phyloP scores from a whole-genome alignment of 1,284 basidiomycete genomes.

The Cerrena zonata region DNA sequence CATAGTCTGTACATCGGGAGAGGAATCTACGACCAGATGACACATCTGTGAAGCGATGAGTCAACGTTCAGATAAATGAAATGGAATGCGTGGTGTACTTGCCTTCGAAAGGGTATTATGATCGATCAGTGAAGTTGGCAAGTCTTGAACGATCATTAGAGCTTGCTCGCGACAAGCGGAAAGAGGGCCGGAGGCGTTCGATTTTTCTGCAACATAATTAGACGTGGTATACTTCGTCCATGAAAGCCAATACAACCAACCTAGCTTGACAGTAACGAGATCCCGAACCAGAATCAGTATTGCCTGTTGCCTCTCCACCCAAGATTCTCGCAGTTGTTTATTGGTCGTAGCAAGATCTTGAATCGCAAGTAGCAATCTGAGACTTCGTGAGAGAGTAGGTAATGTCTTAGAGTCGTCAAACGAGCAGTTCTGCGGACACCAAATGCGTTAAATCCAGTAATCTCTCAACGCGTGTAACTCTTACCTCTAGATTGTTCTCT shows the following conservation, averaged over 20 bases:
- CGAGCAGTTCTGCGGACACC: slow-evolving; percentile 48
- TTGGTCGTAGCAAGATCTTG: slow-evolving; percentile 71
- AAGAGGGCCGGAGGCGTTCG: slow-evolving; percentile 47
- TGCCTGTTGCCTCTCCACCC: slow-evolving; percentile 53
- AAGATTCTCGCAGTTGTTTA: slow-evolving; percentile 64
- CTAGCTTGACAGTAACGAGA: slow-evolving; percentile 46
- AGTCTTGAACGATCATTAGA: slow-evolving; percentile 60
- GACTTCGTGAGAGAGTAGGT: slow-evolving; percentile 61
- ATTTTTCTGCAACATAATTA: slow-evolving; percentile 9
- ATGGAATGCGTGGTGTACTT: slow-evolving; percentile 14
- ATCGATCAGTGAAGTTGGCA: slow-evolving; percentile 61
- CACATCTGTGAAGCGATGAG: slow-evolving; percentile 50
- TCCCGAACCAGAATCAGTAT: slow-evolving; percentile 57
- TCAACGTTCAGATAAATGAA: neutral
- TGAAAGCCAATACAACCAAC: slow-evolving; percentile 32
- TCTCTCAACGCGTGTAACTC: slow-evolving; percentile 14
- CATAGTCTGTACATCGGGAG: slow-evolving; percentile 62
- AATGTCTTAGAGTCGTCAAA: slow-evolving; percentile 58
- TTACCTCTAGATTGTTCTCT: slow-evolving; percentile 83
- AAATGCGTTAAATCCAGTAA: slow-evolving; percentile 6
- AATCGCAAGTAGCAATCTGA: slow-evolving; percentile 65
- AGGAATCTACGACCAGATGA: slow-evolving; percentile 65
- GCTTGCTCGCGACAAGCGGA: slow-evolving; percentile 63
- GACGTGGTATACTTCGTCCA: slow-evolving; percentile 27
- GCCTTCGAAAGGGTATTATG: slow-evolving; percentile 63